Conservation (phyloP, 805 yeast genomes). For the Clavispora vitiphila region DNA sequence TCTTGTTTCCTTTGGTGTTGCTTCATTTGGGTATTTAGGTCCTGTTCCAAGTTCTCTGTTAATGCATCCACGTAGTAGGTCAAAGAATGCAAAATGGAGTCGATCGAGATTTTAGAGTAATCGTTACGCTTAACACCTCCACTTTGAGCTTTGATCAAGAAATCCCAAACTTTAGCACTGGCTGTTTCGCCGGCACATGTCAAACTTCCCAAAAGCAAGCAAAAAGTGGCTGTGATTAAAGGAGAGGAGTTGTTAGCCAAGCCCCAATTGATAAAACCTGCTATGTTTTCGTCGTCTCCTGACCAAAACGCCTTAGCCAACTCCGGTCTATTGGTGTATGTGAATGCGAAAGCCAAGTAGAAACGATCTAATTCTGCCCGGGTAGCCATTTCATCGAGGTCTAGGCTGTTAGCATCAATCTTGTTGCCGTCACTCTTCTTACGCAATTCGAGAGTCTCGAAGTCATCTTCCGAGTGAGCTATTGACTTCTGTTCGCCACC, state of each 20-base stretch:
- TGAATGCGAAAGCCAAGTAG: constrained; percentile 66
- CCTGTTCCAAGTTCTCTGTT: constrained; percentile 33
- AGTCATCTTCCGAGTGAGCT: not conserved
- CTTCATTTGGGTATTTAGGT: constrained; percentile 25
- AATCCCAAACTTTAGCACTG: constrained; percentile 35
- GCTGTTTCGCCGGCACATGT: constrained; percentile 58
- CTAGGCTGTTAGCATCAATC: constrained; percentile 19
- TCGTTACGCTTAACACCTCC: constrained; percentile 30
- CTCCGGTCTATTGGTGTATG: constrained; percentile 59
- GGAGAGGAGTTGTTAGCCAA: constrained; percentile 70
- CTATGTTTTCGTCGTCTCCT: constrained; percentile 45
- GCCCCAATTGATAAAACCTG: constrained; percentile 89
- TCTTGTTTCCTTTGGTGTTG: constrained; percentile 33
- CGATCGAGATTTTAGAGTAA: constrained; percentile 49
- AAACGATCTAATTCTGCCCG: constrained; percentile 86
- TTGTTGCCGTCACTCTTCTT: not conserved
- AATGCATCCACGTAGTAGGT: constrained; percentile 48
- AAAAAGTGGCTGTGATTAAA: constrained; percentile 75
- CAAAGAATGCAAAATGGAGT: constrained; percentile 48
- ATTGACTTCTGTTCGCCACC: not conserved
- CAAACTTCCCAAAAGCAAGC: constrained; percentile 72
- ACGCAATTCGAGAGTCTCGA: not conserved
- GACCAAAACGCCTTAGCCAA: constrained; percentile 62
- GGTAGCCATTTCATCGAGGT: constrained; percentile 59
- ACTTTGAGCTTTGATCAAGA: constrained; percentile 25